Evolutionary conservation across 805 yeast species (phyloP), one percentile per base, ranked within the genome.

Genomic region (Candida maris): DNA sequence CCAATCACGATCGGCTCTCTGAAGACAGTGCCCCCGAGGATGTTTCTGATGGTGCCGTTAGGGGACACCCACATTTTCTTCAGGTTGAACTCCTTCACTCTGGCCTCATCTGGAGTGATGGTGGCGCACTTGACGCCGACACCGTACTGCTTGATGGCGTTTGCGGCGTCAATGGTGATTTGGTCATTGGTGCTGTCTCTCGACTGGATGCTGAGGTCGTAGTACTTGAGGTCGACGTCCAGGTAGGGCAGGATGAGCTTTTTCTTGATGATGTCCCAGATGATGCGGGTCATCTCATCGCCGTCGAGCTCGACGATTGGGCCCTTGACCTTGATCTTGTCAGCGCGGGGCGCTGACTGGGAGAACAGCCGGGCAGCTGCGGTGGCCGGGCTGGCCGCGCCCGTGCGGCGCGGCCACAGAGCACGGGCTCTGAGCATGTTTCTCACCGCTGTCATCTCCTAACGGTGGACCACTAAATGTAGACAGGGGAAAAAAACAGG

Each of bases 61-160:
- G 93, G 93, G 15, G 91, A 83, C 35, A 78, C 70, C 89, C 91
- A 84, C 93, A 84, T 84, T 56, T 84, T 75, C 55, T 79, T 79
- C 59, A 84, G 68, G 32, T 67, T 64, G 49, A 82, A 84, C 62
- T 84, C 93, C 54, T 78, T 67, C 30, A 84, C 91, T 60, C 93
- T 71, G 18, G 75, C 78, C 59, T 84, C 91, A 59, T 84, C 91
- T 3, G 91, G 93, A 2, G 91, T 84, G 51, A 84, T 84, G 13
- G 91, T 84, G 33, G 93, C 91, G 71, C 91, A 84, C 61, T 84
- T 84, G 49, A 84, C 71, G 55, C 88, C 91, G 17, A 84, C 91
- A 44, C 88, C 89, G 48, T 77, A 79, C 59, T 83, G 57, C 55
- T 72, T 71, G 48, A 80, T 83, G 20, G 89, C 91, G 44, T 79